Evolutionary conservation across 1,139 yeast genomes (phyloP).

Genomic region (Zygotorulaspora mrakii): DNA sequence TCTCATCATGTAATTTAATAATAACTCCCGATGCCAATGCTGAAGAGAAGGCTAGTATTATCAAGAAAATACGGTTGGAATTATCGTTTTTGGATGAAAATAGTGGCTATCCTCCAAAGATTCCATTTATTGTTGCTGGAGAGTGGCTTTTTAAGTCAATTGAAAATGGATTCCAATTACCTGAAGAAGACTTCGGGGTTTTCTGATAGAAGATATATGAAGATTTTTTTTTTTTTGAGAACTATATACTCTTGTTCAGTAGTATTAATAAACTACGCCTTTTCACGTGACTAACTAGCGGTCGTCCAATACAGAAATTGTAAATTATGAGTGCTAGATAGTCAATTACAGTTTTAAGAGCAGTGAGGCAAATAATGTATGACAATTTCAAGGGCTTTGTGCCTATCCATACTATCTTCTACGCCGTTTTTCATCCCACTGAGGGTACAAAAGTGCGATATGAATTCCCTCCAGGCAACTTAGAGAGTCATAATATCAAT

Average conservation of each 20-base stretch:
- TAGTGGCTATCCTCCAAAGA: slow-evolving; percentile 24
- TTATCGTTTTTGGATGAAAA: slow-evolving; percentile 25
- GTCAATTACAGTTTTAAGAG: too few species aligned
- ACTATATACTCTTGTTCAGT: neutral
- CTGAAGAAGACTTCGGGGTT: slow-evolving; percentile 41
- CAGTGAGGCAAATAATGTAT: slow-evolving; percentile 6
- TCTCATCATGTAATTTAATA: slow-evolving; percentile 11
- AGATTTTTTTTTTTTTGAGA: neutral
- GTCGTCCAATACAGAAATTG: neutral
- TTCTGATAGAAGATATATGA: neutral
- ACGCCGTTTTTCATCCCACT: slow-evolving; percentile 89
- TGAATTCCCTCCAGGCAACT: slow-evolving; percentile 73
- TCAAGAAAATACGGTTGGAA: slow-evolving; percentile 19
- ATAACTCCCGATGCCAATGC: slow-evolving; percentile 5
- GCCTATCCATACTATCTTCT: slow-evolving; percentile 82
- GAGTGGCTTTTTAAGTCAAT: slow-evolving; percentile 46
- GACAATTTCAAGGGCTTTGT: slow-evolving; percentile 34
- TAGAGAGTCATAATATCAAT: slow-evolving; percentile 53
- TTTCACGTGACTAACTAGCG: slow-evolving; percentile 2
- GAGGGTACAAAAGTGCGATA: slow-evolving; percentile 93
- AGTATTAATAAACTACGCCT: neutral
- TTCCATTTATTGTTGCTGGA: slow-evolving; percentile 49
- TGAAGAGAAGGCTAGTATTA: neutral
- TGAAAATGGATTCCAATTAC: slow-evolving; percentile 42
- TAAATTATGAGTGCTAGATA: neutral